phyloP scores from a whole-genome alignment of 169 alveolate genomes.

The Cryptosporidium andersoni region DNA sequence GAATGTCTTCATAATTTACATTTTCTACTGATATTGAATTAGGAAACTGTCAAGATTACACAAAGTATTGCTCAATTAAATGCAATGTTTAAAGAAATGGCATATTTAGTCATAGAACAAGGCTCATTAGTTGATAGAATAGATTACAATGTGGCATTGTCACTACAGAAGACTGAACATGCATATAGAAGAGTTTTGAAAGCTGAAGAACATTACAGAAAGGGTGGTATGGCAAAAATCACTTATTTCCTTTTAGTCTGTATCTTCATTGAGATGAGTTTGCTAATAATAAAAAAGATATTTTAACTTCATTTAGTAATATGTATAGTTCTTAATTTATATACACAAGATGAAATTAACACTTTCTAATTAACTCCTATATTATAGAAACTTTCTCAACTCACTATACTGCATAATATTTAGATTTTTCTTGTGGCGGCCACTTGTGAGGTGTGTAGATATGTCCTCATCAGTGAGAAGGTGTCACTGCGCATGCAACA shows the following conservation, averaged over 20 bases:
- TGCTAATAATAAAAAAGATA: slow-evolving; percentile 13
- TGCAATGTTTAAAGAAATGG: slow-evolving; percentile 80
- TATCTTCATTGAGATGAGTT: slow-evolving; percentile 15
- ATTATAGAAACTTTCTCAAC: slow-evolving; percentile 1
- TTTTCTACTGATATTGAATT: slow-evolving; percentile 6
- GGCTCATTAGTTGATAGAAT: slow-evolving; percentile 83
- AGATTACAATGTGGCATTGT: slow-evolving; percentile 78
- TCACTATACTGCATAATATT: neutral
- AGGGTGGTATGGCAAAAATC: slow-evolving; percentile 13
- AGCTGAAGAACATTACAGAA: slow-evolving; percentile 18
- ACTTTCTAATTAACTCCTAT: neutral
- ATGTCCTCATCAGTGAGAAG: too few species aligned
- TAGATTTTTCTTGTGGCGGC: slow-evolving; percentile 71
- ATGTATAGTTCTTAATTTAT: neutral
- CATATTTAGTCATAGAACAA: slow-evolving; percentile 81
- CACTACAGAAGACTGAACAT: slow-evolving; percentile 6
- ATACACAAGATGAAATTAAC: neutral
- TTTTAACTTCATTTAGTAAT: neutral
- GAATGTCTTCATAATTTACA: neutral
- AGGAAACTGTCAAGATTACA: slow-evolving; percentile 78
- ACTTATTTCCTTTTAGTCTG: slow-evolving; percentile 16
- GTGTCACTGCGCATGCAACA: too few species aligned
- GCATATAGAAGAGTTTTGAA: slow-evolving; percentile 35
- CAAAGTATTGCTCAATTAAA: slow-evolving; percentile 78
- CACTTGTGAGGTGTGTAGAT: slow-evolving; percentile 47